phyloP scores from a whole-genome alignment of 2,329 filamentous ascomycete genomes.

The Seiridium unicorne region DNA sequence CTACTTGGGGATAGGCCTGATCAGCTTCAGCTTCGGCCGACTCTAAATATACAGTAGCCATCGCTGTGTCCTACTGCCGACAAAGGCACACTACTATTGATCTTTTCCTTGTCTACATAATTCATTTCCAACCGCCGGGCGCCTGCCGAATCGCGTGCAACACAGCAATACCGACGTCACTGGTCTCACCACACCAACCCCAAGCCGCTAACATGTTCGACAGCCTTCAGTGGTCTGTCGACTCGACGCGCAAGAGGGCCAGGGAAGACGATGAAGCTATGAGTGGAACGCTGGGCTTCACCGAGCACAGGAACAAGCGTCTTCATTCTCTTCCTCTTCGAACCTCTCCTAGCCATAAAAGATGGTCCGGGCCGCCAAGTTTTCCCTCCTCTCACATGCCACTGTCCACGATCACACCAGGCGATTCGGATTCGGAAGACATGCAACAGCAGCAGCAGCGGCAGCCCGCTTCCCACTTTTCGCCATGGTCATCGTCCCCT shows the following conservation, averaged over 20 bases:
- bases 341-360: constrained; percentile 39
- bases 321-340: constrained; percentile 51
- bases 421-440: constrained; percentile 39
- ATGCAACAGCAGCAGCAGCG: constrained; percentile 14
- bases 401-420: constrained; percentile 34
- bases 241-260: constrained; percentile 23
- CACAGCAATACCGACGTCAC: not conserved
- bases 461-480: constrained; percentile 25
- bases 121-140: no score
- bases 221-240: constrained; percentile 15
- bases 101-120: not conserved
- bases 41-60: not conserved
- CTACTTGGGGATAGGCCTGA: not conserved
- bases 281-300: constrained; percentile 23
- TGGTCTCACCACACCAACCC: not conserved
- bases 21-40: not conserved
- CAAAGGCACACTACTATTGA: not conserved
- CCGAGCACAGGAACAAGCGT: constrained; percentile 44
- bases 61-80: no score
- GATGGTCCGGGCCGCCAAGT: constrained; percentile 27
- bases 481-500: constrained; percentile 28
- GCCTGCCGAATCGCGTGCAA: no score
- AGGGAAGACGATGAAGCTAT: constrained; percentile 24
- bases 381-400: constrained; percentile 26
- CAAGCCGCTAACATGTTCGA: constrained; percentile 16